phyloP scores from a whole-genome alignment of 371 early-diverging fungal species.

The Rhizomucor pusillus region DNA sequence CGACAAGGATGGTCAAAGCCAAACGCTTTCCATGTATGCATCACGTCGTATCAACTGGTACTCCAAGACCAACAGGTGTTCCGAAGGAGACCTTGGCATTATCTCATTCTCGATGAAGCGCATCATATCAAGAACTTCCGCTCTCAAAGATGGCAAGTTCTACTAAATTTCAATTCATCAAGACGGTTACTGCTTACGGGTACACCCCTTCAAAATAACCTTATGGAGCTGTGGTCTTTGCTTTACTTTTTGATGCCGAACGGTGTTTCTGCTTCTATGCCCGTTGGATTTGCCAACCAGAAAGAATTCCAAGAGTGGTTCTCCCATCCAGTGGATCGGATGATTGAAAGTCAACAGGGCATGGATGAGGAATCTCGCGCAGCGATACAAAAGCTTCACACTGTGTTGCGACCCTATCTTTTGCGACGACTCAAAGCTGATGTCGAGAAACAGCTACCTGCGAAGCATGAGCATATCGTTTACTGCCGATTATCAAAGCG shows the following conservation, averaged over 20 bases:
- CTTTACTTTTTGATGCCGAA: constrained; percentile 93
- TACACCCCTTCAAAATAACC: constrained; percentile 95
- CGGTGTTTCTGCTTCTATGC: constrained; percentile 58
- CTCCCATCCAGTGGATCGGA: constrained; percentile 76
- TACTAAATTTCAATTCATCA: constrained; percentile 79
- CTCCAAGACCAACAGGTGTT: constrained; percentile 78
- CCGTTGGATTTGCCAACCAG: constrained; percentile 77
- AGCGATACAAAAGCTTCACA: constrained; percentile 70
- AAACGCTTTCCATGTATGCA: constrained; percentile 83
- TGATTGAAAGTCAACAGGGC: constrained; percentile 64
- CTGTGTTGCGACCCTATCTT: constrained; percentile 85
- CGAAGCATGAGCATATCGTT: constrained; percentile 80
- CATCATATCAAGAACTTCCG: constrained; percentile 96
- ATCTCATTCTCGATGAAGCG: constrained; percentile 93
- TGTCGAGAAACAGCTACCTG: constrained; percentile 86
- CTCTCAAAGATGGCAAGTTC: constrained; percentile 90
- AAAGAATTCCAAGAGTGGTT: constrained; percentile 92
- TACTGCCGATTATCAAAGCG: constrained; percentile 76
- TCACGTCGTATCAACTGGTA: constrained; percentile 86
- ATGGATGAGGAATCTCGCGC: constrained; percentile 58
- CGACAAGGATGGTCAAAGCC: constrained; percentile 80
- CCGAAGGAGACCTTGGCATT: constrained; percentile 81
- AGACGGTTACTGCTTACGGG: constrained; percentile 88
- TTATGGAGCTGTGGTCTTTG: constrained; percentile 93
- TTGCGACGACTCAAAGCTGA: constrained; percentile 82